A percentile compares a stretch with the other conserved stretches of the same genome.
These are phyloP conservation scores for Peribolospora kevripleyi DNA, from an alignment of 768 basidiomycete genomes.

Conservation along the genomic window DNA sequence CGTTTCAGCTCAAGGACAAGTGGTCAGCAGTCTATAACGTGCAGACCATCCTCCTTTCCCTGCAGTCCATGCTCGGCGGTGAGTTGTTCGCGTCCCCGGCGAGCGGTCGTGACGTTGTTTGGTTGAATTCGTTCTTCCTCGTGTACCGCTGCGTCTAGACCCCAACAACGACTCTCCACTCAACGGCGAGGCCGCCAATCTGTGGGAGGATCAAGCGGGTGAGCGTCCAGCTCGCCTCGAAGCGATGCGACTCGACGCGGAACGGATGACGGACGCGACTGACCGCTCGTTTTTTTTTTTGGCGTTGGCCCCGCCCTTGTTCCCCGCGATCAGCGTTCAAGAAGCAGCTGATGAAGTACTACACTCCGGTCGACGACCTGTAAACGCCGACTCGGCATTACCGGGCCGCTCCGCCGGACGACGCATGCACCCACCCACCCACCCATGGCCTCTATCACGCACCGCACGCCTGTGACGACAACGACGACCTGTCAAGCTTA, in stretches of 20 bases:
- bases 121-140: background rate
- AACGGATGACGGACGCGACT: background rate
- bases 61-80: conserved; percentile 76
- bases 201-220: conserved; percentile 56
- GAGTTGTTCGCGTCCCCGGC: conserved; percentile 12
- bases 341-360: conserved; percentile 10
- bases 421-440: background rate
- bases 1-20: conserved; percentile 45
- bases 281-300: background rate
- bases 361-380: conserved; percentile 10
- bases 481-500: background rate
- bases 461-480: background rate
- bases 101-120: background rate
- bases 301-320: background rate
- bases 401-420: background rate
- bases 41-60: conserved; percentile 61
- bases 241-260: background rate
- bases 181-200: conserved; percentile 57
- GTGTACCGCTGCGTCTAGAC: conserved; percentile 26
- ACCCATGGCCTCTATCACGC: too few relatives aligned
- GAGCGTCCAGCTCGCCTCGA: background rate
- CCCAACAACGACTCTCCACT: conserved; percentile 82
- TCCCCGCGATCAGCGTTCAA: conserved; percentile 5
- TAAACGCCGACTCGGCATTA: background rate
- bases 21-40: conserved; percentile 88